Evolutionary conservation across 1,284 basidiomycete genomes (phyloP).

Genomic region (Ceratobasidium sp.): DNA sequence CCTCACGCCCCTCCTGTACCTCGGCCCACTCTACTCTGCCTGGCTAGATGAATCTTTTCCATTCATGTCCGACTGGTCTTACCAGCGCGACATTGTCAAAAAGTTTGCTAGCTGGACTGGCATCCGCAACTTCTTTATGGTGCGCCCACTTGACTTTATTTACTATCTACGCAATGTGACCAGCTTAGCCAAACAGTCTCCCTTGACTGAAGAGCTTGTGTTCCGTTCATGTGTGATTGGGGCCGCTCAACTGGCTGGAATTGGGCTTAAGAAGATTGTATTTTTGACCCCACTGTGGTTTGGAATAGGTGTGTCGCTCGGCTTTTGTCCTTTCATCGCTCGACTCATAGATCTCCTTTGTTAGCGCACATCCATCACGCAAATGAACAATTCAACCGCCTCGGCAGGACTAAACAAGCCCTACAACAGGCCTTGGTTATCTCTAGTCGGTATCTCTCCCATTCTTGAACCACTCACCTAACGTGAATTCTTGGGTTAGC

Average conservation of each 20-base stretch:
- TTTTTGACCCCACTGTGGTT: slow-evolving; percentile 89
- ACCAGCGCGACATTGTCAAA: slow-evolving; percentile 59
- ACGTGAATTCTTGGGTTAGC: slow-evolving; percentile 64
- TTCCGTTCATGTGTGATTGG: slow-evolving; percentile 89
- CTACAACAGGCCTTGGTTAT: slow-evolving; percentile 70
- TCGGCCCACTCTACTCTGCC: slow-evolving; percentile 82
- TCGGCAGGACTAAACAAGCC: slow-evolving; percentile 74
- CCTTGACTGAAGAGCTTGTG: slow-evolving; percentile 92
- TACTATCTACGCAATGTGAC: slow-evolving; percentile 28
- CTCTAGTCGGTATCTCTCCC: slow-evolving; percentile 66
- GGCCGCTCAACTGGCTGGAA: slow-evolving; percentile 77
- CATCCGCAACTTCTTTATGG: slow-evolving; percentile 82
- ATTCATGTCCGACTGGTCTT: slow-evolving; percentile 69
- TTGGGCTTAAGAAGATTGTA: slow-evolving; percentile 71
- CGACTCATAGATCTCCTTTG: background rate
- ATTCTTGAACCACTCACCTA: background rate
- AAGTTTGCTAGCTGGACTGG: slow-evolving; percentile 69
- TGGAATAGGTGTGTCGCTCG: slow-evolving; percentile 76
- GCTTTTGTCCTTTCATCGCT: slow-evolving; percentile 27
- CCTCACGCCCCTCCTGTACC: slow-evolving; percentile 83
- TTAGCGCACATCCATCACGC: slow-evolving; percentile 93
- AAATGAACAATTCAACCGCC: slow-evolving; percentile 82
- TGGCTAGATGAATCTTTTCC: slow-evolving; percentile 73
- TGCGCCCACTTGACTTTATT: slow-evolving; percentile 60
- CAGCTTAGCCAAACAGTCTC: slow-evolving; percentile 68